These are phyloP conservation scores for Margaritispora aquatica DNA, from an alignment of 495 filamentous ascomycete genomes.

Conservation along the genomic window DNA sequence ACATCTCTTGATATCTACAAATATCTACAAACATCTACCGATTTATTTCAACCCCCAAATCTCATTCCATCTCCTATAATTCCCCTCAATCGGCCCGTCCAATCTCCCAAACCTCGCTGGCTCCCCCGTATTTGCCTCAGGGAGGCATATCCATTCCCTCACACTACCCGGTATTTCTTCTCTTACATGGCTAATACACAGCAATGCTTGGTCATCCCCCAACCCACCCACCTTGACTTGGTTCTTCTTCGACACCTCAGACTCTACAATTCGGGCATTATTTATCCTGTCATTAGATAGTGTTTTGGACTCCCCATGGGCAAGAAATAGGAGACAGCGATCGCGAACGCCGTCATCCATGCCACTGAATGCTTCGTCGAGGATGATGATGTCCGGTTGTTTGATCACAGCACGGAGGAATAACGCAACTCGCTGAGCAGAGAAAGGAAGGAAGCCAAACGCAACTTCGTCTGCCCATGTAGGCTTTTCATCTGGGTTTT, in stretches of 20 bases:
- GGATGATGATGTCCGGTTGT: constrained; percentile 77
- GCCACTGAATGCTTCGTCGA: constrained; percentile 90
- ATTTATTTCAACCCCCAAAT: constrained; percentile 58
- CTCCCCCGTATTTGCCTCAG: constrained; percentile 50
- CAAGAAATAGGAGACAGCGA: constrained; percentile 75
- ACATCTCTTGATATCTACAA: too few relatives aligned
- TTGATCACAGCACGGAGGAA: constrained; percentile 82
- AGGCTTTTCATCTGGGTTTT: constrained; percentile 22
- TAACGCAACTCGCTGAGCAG: constrained; percentile 74
- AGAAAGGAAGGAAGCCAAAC: constrained; percentile 71
- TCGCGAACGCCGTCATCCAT: constrained; percentile 79
- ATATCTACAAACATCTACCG: too few relatives aligned
- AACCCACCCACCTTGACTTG: constrained; percentile 46
- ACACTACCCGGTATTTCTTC: constrained; percentile 83
- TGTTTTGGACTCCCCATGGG: constrained; percentile 45
- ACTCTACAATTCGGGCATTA: constrained; percentile 35
- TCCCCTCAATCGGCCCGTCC: constrained; percentile 46
- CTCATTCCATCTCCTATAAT: constrained; percentile 48
- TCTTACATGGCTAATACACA: constrained; percentile 82
- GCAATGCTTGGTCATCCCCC: constrained; percentile 62
- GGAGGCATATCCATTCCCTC: constrained; percentile 74
- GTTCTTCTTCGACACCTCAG: constrained; percentile 31
- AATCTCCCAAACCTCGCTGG: constrained; percentile 52
- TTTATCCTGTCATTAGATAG: constrained; percentile 17
- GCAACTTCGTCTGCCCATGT: constrained; percentile 62